Base-by-base conservation (phyloP, 2,329 filamentous ascomycete species). In the Beauveria medogensis region DNA sequence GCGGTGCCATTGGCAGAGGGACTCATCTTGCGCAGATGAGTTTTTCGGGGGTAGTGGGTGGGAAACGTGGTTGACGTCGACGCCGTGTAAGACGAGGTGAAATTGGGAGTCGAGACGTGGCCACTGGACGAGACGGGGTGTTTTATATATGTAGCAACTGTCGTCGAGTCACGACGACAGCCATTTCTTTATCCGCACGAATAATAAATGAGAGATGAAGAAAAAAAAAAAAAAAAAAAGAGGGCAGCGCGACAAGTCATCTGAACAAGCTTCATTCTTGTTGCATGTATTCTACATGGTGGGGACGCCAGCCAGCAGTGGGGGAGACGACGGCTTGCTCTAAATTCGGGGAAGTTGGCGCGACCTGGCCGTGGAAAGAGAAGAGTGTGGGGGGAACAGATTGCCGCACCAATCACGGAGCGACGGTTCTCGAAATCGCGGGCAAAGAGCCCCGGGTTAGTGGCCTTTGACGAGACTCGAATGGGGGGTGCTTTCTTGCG, bases 1-100 rank as follows among this genome's bases (percentile, higher is more conserved):
- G 55, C 44, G 44, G 37, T 60, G n/a, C 62, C 28, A 51, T 63
- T 63, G 16, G 63, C 56, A 6, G 64, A 61, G 28, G 63, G 61
- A 40, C 53, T 41, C 64, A 65, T 65, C 37, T 18, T 37, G 40
- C 30, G 51, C 16, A 24, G 34, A 28, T 2, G 22, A 22, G 24
- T 16, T 30, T 7, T 9, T 24, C 5, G 24, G 18, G 30, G 8
- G n/a, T 18, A 24, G 7, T 8, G 46, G 28, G 28, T 22, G 2
- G 5, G 5, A 24, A 18, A 16, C 3, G 10, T 41, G 20, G 24
- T 34, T 43, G 51, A 54, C 51, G 51, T 54, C 51, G 51, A 20
- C 46, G 43, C 28, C 12, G 40, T 46, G 8, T 34, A 50, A 50
- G 51, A 40, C 3, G n/a, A 26, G 22, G 20, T 20, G 34, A 40